A percentile compares a stretch with the other conserved stretches of the same genome.
These are phyloP conservation scores for Trichoderma asperelloides DNA, from an alignment of 495 filamentous ascomycete genomes.

Conservation along the genomic window DNA sequence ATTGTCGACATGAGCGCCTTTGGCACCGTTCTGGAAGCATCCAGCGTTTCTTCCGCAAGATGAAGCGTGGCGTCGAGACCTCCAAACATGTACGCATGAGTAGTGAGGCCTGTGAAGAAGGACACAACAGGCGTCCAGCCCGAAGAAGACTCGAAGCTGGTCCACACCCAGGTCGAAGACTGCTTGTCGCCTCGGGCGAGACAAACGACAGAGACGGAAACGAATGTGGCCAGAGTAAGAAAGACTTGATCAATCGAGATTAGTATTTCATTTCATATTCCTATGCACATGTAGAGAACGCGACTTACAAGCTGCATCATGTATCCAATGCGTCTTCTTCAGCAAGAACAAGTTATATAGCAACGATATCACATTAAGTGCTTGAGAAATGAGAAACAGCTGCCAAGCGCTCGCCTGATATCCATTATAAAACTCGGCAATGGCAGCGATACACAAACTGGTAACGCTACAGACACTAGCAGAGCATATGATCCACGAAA, in stretches of 20 bases:
- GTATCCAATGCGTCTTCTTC: background rate
- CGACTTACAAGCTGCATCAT: background rate
- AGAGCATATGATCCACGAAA: background rate
- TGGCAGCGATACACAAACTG: background rate
- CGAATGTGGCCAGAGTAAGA: background rate
- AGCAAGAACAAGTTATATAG: background rate
- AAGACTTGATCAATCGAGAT: background rate
- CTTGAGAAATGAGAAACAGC: background rate
- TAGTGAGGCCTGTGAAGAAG: background rate
- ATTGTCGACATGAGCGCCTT: background rate
- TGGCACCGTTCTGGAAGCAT: background rate
- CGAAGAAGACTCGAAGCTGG: background rate
- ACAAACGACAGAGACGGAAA: background rate
- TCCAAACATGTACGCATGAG: constrained; percentile 1
- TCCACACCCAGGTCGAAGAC: background rate
- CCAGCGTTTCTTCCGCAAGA: background rate
- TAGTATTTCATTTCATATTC: background rate
- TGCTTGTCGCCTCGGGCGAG: background rate
- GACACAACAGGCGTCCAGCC: background rate
- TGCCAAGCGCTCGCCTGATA: background rate
- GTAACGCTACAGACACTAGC: background rate
- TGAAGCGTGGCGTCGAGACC: background rate
- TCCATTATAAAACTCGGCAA: background rate
- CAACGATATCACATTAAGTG: background rate
- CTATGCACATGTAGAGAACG: background rate